Conservation (phyloP, 495 filamentous ascomycete species). For the Sabuloglossum arenarium region DNA sequence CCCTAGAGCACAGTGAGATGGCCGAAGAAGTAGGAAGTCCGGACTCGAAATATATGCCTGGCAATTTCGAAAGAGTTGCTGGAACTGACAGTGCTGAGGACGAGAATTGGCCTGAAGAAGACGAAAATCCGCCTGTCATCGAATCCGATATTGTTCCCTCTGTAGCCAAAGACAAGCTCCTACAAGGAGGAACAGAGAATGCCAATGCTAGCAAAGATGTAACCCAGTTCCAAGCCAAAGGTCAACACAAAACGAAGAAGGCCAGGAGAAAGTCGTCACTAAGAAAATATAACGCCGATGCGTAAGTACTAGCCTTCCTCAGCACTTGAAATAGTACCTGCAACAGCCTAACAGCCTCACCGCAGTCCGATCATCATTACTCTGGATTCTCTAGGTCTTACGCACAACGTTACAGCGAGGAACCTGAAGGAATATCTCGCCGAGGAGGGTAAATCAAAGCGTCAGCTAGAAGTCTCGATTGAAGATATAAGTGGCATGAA, state of each 20-base stretch:
- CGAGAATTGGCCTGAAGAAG: background rate
- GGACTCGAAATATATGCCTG: background rate
- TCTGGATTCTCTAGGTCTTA: slow-evolving; percentile 57
- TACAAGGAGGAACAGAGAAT: background rate
- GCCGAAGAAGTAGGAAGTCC: background rate
- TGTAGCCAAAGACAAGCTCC: background rate
- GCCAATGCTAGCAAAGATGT: background rate
- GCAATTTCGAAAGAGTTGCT: background rate
- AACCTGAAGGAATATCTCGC: slow-evolving; percentile 58
- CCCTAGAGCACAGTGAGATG: background rate
- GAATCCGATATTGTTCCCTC: background rate
- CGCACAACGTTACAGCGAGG: slow-evolving; percentile 37
- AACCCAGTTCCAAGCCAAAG: background rate
- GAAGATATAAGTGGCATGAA: slow-evolving; percentile 38
- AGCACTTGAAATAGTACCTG: background rate
- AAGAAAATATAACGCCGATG: slow-evolving; percentile 11
- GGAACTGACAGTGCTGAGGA: background rate
- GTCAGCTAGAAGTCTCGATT: slow-evolving; percentile 31
- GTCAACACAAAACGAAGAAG: slow-evolving; percentile 1
- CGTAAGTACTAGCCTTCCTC: slow-evolving; percentile 1
- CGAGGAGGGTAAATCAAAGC: slow-evolving; percentile 51
- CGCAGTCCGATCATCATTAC: slow-evolving; percentile 54
- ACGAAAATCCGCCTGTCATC: background rate
- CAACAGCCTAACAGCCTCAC: background rate
- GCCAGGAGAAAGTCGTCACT: slow-evolving; percentile 2